Percentiles rank a stretch among this genome's conserved stretches.
Conservation (phyloP, 1,139 yeast species). For the Kurtzmaniella natalensis region DNA sequence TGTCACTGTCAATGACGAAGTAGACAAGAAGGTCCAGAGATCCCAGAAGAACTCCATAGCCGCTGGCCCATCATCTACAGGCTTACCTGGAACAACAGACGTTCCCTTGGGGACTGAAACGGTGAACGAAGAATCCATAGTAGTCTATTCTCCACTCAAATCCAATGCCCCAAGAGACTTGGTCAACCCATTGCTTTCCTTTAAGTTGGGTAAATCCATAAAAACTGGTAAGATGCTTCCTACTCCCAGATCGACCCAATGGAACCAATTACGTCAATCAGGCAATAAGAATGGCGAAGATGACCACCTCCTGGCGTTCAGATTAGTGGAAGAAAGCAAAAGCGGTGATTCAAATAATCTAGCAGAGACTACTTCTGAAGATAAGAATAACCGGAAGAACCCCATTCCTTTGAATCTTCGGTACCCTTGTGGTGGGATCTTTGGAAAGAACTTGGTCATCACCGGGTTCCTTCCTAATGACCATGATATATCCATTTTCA, state of each 20-base stretch:
- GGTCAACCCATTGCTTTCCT: slow-evolving; percentile 34
- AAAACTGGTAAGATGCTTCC: slow-evolving; percentile 30
- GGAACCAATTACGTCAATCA: neutral
- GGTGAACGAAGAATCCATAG: slow-evolving; percentile 27
- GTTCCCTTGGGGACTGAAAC: slow-evolving; percentile 7
- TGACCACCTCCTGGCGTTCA: too few species aligned
- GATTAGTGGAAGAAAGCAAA: neutral
- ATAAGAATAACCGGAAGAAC: slow-evolving; percentile 9
- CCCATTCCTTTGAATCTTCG: slow-evolving; percentile 39
- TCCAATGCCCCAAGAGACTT: slow-evolving; percentile 13
- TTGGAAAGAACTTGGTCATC: slow-evolving; percentile 60
- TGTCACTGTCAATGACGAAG: slow-evolving; percentile 29
- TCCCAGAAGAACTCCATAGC: neutral
- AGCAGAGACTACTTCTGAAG: neutral
- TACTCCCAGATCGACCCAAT: slow-evolving; percentile 9
- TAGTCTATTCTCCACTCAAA: slow-evolving; percentile 32
- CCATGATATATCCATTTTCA: slow-evolving; percentile 50
- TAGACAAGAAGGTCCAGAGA: slow-evolving; percentile 14
- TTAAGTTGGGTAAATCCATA: slow-evolving; percentile 32
- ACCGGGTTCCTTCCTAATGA: slow-evolving; percentile 55
- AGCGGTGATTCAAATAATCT: neutral
- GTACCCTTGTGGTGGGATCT: slow-evolving; percentile 56
- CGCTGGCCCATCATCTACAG: slow-evolving; percentile 3
- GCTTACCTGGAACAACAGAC: slow-evolving; percentile 10
- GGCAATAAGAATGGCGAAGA: neutral